Evolutionary conservation across 257 asterid genomes (phyloP), one percentile per base, ranked within the genome.

Genomic region (Fraxinus cuspidata): DNA sequence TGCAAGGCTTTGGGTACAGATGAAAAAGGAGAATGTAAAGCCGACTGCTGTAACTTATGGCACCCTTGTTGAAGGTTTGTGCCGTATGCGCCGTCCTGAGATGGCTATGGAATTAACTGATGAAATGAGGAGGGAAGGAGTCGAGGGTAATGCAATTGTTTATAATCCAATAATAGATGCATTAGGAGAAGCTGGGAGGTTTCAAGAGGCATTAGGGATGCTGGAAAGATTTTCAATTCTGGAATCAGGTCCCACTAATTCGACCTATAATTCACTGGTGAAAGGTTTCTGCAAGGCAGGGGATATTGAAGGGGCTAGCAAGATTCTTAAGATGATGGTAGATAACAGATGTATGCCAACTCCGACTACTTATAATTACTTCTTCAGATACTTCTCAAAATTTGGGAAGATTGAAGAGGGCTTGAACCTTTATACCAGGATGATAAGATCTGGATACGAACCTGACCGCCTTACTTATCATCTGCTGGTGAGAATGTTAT

Each of bases 211-310:
- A 5, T 42, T 88, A 13, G 94, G 91, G 64, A 82, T 89, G 89
- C 86, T 90, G 74, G 98, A 94, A 75, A 81, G 96, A 37, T 83
- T 92, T 79, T 86, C 83, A 7, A 83, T 91, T 42, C 72, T 90
- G 63, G 94, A 91, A 87, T 78, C 80, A 7, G 97, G 97, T 67
- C 98, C 98, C 5, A 92, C 96, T 23, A 68, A 88, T 60, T 91
- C 94, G 0, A 94, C 97, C 15, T 94, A 92, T 82, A 89, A 92
- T 81, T 94, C 97, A 1, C 89, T 93, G 58, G 91, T 93, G 66
- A 93, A 91, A 74, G 96, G 98, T 28, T 93, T 83, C 81, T 94
- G 98, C 89, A 94, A 92, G 86, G 96, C 96, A 0, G 96, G 94
- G 81, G 97, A 94, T 80, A 35, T 91, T 18, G 87, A 67, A 34